A percentile compares a stretch with the other conserved stretches of the same genome.
Conservation (phyloP, 2,329 filamentous ascomycete genomes). For the Pseudocercospora pini-densiflorae region DNA sequence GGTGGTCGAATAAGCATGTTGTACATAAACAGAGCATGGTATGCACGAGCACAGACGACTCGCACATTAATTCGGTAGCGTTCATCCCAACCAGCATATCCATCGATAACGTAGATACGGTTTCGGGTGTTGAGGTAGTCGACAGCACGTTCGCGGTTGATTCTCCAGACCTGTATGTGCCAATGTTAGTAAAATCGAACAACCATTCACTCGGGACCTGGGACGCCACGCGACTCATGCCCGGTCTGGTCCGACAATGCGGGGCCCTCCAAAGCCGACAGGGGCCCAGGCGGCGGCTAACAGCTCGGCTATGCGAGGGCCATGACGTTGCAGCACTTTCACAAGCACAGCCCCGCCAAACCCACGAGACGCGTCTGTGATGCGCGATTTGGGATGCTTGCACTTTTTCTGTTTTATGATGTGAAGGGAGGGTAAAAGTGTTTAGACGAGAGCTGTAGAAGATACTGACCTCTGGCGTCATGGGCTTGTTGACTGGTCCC, state of each 20-base stretch:
- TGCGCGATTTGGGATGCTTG: too few relatives aligned
- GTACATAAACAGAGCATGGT: conserved; percentile 99
- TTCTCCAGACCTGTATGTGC: conserved; percentile 86
- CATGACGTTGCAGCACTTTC: conserved; percentile 14
- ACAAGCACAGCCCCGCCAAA: conserved; percentile 17
- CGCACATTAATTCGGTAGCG: conserved; percentile 97
- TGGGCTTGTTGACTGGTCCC: conserved; percentile 99
- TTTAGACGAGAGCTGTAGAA: background rate
- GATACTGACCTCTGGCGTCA: conserved; percentile 86
- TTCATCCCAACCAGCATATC: conserved; percentile 97
- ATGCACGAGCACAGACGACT: conserved; percentile 97
- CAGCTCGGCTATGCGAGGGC: conserved; percentile 20
- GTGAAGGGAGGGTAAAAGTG: background rate
- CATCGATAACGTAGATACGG: conserved; percentile 98
- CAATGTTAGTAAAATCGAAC: conserved; percentile 30
- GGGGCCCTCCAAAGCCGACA: conserved; percentile 12
- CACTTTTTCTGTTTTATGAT: background rate
- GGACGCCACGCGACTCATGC: conserved; percentile 10
- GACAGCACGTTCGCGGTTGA: conserved; percentile 98
- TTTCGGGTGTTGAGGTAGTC: conserved; percentile 99
- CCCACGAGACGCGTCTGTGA: conserved; percentile 13
- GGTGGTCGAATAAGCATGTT: conserved; percentile 99
- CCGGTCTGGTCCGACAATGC: conserved; percentile 38
- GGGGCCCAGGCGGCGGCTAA: conserved; percentile 3
- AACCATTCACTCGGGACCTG: conserved; percentile 7